Evolutionary conservation across 345 rosid genomes (phyloP), one percentile per base, ranked within the genome.

Genomic region (Dipteronia sinensis): DNA sequence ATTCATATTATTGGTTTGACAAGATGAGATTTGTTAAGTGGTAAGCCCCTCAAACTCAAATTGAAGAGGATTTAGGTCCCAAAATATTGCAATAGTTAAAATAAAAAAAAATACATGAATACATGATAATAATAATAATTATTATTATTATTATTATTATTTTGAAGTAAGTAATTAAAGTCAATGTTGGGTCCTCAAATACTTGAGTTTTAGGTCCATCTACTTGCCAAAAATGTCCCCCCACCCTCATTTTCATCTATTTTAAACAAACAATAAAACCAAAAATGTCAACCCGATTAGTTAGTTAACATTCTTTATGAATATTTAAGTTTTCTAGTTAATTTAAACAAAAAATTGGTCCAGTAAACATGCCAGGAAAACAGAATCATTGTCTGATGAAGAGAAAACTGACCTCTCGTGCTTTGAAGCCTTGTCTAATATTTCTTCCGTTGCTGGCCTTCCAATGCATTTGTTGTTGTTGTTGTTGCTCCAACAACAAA

Each of bases 371-470:
- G 72, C 49, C 84, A 67, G 20, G 47, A 76, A 76, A 81, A 27
- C n/a, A 72, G 83, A 76, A 64, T 72, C 15, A 69, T 25, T 67
- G 67, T 78, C 67, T 40, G 58, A 31, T 31, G 34, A 31, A 31
- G 6, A 34, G 23, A 4, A 34, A 74, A 78, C 83, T 76, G 67
- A 92, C 98, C 92, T 85, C 87, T 81, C 88, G 88, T 42, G 86
- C 72, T 85, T 86, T 86, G 74, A 78, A 78, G 47, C 86, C 78
- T 67, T 59, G 84, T 10, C 79, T 65, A 27, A 65, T 31, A 31
- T 31, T 77, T 55, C 73, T 76, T 64, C 76, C 85, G 19, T 69
- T 77, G 67, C 77, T 76, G 12, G 78, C 80, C 22, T 82, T 78
- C 86, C 86, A 75, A 84, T 75, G 88, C 72, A 72, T 61, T 73